Evolutionary conservation across 2,329 filamentous ascomycete genomes (phyloP), one percentile per base, ranked within the genome.

Genomic region (Sclerotinia minor): DNA sequence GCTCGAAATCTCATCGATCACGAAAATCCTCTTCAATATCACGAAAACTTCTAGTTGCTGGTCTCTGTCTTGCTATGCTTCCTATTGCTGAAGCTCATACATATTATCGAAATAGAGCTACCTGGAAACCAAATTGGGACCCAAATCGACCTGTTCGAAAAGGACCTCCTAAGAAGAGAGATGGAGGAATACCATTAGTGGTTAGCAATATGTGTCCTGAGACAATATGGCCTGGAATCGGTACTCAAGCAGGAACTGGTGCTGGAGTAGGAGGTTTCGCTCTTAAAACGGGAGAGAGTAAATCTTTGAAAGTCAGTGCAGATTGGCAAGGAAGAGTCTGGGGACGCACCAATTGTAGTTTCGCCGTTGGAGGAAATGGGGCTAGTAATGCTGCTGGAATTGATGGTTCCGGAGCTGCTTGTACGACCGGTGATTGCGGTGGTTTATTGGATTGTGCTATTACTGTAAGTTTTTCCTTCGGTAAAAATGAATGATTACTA

Each of bases 311-410:
- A 65, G 90, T 95, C 32, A 85, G 87, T 15, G 81, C 84, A 61
- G 86, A 92, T 72, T 96, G 92, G 92, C 88, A 91, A 76, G 92
- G 92, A 13, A 86, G 92, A 65, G 82, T 95, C 38, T 95, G 92
- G 92, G 92, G 88, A 17, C 83, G 92, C 65, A 94, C 92, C 24
- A 95, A 95, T 76, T 96, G 92, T 79, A 91, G 85, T 50, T 92
- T 93, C 77, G 87, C 89, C 72, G 81, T 81, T 21, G 83, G 87
- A 59, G 89, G 88, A 1, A 87, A 83, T 64, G 81, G 78, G n/a
- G 79, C 83, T 26, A 78, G 79, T 29, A 80, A 79, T 69, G 78
- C 79, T 41, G 78, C 76, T 53, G 76, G 75, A 44, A 73, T 75
- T 64, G 77, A 80, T 72, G 81, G 81, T 47, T 75, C 77, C n/a